phyloP scores from a whole-genome alignment of 192 early-diverging fungal genomes.

The Geranomyces variabilis region DNA sequence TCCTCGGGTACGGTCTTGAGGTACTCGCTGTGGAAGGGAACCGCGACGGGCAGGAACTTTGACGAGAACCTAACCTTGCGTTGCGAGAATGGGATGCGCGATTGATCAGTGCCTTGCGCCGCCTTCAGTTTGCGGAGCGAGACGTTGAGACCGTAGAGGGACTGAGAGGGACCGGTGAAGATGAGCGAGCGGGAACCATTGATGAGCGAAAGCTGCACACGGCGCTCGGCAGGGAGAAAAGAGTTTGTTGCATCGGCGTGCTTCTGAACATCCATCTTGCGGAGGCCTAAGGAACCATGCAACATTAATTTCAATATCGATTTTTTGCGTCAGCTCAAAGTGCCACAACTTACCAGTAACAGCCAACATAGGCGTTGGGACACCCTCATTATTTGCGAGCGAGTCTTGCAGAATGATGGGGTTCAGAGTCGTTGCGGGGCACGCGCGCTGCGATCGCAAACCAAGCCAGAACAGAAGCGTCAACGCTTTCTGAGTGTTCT shows the following conservation, averaged over 20 bases:
- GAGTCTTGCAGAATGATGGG: conserved; percentile 90
- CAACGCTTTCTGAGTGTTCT: conserved; percentile 77
- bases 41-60: conserved; percentile 90
- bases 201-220: conserved; percentile 83
- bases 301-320: no score
- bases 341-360: conserved; percentile 57
- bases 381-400: conserved; percentile 84
- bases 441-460: conserved; percentile 76
- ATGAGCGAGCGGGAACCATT: conserved; percentile 91
- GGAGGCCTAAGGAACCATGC: conserved; percentile 54
- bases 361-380: conserved; percentile 90
- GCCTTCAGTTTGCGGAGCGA: conserved; percentile 92
- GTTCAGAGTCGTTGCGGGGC: conserved; percentile 78
- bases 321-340: not conserved
- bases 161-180: conserved; percentile 87
- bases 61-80: conserved; percentile 89
- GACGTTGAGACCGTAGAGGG: conserved; percentile 89
- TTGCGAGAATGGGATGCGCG: conserved; percentile 84
- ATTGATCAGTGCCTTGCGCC: conserved; percentile 80
- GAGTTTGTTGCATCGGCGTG: conserved; percentile 87
- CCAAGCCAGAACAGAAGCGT: conserved; percentile 83
- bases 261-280: conserved; percentile 78
- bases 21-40: conserved; percentile 89
- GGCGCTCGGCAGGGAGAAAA: conserved; percentile 79
- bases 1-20: conserved; percentile 65